Evolutionary conservation across 345 rosid genomes (phyloP), one percentile per base, ranked within the genome.

Genomic region (Lepidium africanum): DNA sequence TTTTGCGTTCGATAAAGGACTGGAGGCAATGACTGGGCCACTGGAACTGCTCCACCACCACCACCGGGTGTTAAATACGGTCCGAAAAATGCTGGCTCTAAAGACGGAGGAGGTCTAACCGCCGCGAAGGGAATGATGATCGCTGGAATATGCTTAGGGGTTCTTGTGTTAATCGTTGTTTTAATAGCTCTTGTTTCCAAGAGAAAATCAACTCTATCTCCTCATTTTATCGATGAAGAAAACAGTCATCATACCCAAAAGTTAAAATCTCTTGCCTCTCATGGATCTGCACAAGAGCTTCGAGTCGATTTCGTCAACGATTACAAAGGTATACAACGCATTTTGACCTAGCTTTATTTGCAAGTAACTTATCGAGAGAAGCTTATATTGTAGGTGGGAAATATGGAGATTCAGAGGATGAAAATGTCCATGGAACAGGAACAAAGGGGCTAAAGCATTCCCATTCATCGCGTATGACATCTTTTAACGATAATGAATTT

Each of bases 21-120:
- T 17, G 92, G 87, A 55, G 97, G 96, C 32, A 94, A 94, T 76
- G 78, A 84, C 47, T 94, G 99, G 96, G 87, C 95, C 56, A 65
- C 83, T 5, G 90, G 86, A 62, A 69, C 76, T 11, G 94, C 92
- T 63, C 94, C 96, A 25, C 92, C 96, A n/a, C 92, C 97, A 69
- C 97, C 97, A 1, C 92, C 96, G 3, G 94, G 96, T 43, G 78
- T 61, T 15, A 75, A 58, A 48, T 79, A 81, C 32, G 63, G 76
- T 17, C 66, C 69, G 0, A 67, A 72, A 72, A 37, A 72, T 2
- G 40, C 64, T 0, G 67, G 47, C 45, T 68, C 80, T 21, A 55
- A 49, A 1, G 74, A 12, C 13, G 58, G 19, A 4, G 40, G 70
- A 21, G 23, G 23, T 23, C 63, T 81, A 25, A 64, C 66, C 48